phyloP scores from a whole-genome alignment of 306 rosid genomes.

The Crotalaria pallida region DNA sequence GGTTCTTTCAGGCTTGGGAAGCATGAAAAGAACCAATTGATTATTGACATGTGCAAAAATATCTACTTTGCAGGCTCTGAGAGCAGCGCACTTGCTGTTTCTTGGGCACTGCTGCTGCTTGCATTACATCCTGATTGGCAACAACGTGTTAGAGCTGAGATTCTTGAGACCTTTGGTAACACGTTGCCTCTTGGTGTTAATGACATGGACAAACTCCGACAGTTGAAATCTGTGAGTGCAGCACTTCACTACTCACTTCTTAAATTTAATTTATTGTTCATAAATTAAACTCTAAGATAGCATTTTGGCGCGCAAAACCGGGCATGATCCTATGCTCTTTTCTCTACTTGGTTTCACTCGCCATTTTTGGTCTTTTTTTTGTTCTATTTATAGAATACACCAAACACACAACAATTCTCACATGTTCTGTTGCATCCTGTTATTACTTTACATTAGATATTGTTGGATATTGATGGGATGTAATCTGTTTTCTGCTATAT shows the following conservation, averaged over 20 bases:
- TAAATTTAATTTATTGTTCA: not conserved
- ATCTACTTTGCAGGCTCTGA: constrained; percentile 38
- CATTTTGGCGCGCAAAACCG: too few species aligned
- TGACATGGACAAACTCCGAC: constrained; percentile 12
- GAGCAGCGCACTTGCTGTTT: constrained; percentile 11
- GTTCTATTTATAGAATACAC: too few species aligned
- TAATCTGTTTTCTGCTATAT: too few species aligned
- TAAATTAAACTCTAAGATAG: too few species aligned
- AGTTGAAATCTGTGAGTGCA: constrained; percentile 21
- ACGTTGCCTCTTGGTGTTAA: not conserved
- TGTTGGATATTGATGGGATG: too few species aligned
- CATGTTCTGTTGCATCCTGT: too few species aligned
- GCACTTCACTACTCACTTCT: not conserved
- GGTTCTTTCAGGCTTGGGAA: not conserved
- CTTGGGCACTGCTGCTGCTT: constrained; percentile 31
- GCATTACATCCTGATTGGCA: constrained; percentile 31
- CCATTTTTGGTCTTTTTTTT: too few species aligned
- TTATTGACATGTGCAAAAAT: constrained; percentile 31
- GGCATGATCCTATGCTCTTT: too few species aligned
- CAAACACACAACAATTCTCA: too few species aligned
- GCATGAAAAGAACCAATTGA: not conserved
- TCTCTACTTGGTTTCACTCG: too few species aligned
- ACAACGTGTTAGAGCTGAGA: constrained; percentile 23
- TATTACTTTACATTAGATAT: too few species aligned
- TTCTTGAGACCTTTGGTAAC: not conserved